Percentiles rank a stretch among this genome's conserved stretches.
phyloP scores from a whole-genome alignment of 352 stramenopile genomes.

The Thalassiosira mediterranea region DNA sequence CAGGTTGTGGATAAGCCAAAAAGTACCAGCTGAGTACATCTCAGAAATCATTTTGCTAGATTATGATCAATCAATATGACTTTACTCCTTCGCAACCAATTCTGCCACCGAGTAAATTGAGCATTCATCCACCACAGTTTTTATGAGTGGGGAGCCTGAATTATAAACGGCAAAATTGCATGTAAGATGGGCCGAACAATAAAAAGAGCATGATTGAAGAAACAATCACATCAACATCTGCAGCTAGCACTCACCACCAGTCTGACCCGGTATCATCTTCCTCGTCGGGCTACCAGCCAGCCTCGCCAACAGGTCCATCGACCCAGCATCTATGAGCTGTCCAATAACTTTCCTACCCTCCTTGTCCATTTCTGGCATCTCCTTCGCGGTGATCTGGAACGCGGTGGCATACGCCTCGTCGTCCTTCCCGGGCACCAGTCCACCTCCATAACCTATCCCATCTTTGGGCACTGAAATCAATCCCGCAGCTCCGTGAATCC shows the following conservation, averaged over 20 bases:
- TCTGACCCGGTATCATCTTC: conserved; percentile 52
- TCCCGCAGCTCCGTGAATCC: conserved; percentile 60
- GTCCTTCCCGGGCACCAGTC: conserved; percentile 54
- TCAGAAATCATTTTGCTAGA: too few species aligned
- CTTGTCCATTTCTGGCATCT: conserved; percentile 64
- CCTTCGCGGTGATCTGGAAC: conserved; percentile 71
- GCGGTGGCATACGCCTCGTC: conserved; percentile 70
- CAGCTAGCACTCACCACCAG: too few species aligned
- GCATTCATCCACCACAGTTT: conserved; percentile 35
- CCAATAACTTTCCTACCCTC: conserved; percentile 73
- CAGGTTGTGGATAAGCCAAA: too few species aligned
- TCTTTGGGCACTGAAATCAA: conserved; percentile 71
- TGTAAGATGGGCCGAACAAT: neutral
- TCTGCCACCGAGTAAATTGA: conserved; percentile 12
- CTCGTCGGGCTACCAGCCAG: conserved; percentile 63
- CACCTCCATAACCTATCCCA: conserved; percentile 71
- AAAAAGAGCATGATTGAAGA: neutral
- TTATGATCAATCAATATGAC: too few species aligned
- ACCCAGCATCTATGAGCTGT: conserved; percentile 68
- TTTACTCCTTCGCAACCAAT: conserved; percentile 1
- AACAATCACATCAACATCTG: conserved; percentile 7
- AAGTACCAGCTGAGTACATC: too few species aligned
- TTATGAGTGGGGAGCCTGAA: conserved; percentile 42
- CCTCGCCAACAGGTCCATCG: conserved; percentile 70
- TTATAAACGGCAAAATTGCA: conserved; percentile 2